Conservation (phyloP, 352 stramenopile genomes). For the Aphanomyces stellatus region DNA sequence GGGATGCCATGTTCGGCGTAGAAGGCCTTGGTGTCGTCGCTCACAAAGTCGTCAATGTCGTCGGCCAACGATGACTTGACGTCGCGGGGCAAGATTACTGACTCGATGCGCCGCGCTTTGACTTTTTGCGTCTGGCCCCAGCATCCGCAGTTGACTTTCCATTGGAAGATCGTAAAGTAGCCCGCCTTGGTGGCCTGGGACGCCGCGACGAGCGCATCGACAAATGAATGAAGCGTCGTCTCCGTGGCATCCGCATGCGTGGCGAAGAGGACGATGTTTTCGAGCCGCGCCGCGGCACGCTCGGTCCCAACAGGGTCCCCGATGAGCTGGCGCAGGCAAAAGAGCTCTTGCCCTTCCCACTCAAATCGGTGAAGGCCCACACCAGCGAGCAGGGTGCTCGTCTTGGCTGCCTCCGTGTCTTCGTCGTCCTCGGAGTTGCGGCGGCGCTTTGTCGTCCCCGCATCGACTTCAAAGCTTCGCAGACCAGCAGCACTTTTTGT, state of each 20-base stretch:
- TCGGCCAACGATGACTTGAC: background rate
- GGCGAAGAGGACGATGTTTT: background rate
- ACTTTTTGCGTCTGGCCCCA: background rate
- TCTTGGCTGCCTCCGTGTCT: background rate
- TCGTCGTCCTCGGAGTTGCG: background rate
- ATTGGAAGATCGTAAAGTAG: background rate
- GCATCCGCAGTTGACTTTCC: background rate
- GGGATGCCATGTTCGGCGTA: constrained; percentile 8
- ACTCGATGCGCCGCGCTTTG: background rate
- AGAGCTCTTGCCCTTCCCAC: background rate
- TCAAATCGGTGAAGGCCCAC: background rate
- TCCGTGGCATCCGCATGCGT: background rate
- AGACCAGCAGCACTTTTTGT: background rate
- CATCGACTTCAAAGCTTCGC: background rate
- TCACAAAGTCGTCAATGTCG: constrained; percentile 12
- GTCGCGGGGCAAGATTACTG: background rate
- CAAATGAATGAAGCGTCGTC: background rate
- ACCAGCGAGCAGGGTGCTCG: background rate
- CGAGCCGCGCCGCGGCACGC: background rate
- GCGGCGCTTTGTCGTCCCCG: background rate
- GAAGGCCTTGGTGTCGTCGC: constrained; percentile 1
- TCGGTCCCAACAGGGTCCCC: background rate
- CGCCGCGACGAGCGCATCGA: background rate
- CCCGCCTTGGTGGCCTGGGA: background rate
- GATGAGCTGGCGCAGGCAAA: background rate